A percentile compares a stretch with the other conserved stretches of the same genome.
Conservation (phyloP, 2,329 filamentous ascomycete genomes). For the Blastomyces parvus region DNA sequence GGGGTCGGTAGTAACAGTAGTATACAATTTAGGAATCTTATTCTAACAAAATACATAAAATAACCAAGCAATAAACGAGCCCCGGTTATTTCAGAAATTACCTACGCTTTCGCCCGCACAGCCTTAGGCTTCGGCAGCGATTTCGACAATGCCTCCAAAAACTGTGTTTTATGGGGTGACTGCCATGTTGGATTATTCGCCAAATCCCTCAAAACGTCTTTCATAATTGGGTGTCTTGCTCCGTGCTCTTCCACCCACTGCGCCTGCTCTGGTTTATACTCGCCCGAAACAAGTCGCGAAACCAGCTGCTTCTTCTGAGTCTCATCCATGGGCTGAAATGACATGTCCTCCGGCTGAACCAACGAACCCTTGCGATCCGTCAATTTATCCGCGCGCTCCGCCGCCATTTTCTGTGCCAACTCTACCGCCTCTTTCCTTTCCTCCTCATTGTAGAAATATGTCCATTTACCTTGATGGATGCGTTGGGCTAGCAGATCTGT, state of each 20-base stretch:
- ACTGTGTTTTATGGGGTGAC: constrained; percentile 27
- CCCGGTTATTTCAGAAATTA: not conserved
- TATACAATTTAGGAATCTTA: constrained; percentile 6
- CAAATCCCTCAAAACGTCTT: constrained; percentile 28
- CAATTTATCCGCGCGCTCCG: constrained; percentile 26
- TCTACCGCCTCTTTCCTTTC: constrained; percentile 30
- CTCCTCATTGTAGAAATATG: constrained; percentile 29
- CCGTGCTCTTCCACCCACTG: constrained; percentile 10
- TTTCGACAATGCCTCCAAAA: constrained; percentile 32
- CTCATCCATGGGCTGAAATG: constrained; percentile 22
- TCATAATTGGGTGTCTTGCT: constrained; percentile 20
- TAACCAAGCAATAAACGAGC: not conserved
- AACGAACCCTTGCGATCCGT: constrained; percentile 31
- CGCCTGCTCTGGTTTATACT: constrained; percentile 21
- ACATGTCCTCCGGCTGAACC: constrained; percentile 26
- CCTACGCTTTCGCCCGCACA: constrained; percentile 1
- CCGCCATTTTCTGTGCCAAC: constrained; percentile 28
- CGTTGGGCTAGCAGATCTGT: constrained; percentile 30
- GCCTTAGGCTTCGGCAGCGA: constrained; percentile 21
- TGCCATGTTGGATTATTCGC: constrained; percentile 36
- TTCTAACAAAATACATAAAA: not conserved
- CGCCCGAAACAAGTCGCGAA: constrained; percentile 26
- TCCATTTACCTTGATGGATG: constrained; percentile 30
- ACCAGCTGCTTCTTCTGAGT: constrained; percentile 25
- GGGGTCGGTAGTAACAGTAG: not conserved